Base-by-base conservation (phyloP, 1,284 basidiomycete genomes). In the Malassezia sp. region DNA sequence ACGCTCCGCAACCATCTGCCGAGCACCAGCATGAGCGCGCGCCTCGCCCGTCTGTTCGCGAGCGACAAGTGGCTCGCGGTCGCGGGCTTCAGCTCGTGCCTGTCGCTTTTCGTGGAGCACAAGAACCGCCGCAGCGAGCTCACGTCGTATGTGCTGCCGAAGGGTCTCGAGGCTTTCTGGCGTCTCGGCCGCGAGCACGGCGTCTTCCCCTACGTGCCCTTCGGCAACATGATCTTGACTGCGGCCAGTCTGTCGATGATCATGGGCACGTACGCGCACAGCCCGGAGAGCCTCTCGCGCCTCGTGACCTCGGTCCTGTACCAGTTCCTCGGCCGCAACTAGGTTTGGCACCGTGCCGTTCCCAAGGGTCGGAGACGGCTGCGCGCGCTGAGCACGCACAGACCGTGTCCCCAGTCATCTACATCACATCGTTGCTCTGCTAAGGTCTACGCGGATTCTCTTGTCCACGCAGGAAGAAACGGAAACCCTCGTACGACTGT, bases 121-220 rank as follows among this genome's bases (percentile, higher is more conserved):
- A 82, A 80, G 70, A 74, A 80, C 40, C 75, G 87, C 12, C 76
- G 86, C 11, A 80, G 79, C 3, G 87, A 91, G 72, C 73, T 91
- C 54, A 87, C 90, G 22, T 90, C 93, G 82, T 97, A 91, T 70
- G 87, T 88, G 3, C 73, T 95, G 30, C 90, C 90, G n/a, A 86
- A 88, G 71, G 85, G 80, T 0, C 71, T 66, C 35, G 63, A 67
- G 46, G 56, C 59, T 45, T 79, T 80, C 10, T 96, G 90, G 89
- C 76, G 81, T 1, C 79, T 82, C 57, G 79, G 82, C 12, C 72
- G 85, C 32, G 81, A 82, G 14, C 79, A 81, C 53, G 82, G 84
- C 0, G 80, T 79, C 72, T 81, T 90, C 18, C 82, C 84, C 3
- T 72, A 74, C 42, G 75, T 77, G 1, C 77, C 72, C 70, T 79